These are phyloP conservation scores for Kazachstania viticola DNA, from an alignment of 805 yeast genomes.

Conservation along the genomic window DNA sequence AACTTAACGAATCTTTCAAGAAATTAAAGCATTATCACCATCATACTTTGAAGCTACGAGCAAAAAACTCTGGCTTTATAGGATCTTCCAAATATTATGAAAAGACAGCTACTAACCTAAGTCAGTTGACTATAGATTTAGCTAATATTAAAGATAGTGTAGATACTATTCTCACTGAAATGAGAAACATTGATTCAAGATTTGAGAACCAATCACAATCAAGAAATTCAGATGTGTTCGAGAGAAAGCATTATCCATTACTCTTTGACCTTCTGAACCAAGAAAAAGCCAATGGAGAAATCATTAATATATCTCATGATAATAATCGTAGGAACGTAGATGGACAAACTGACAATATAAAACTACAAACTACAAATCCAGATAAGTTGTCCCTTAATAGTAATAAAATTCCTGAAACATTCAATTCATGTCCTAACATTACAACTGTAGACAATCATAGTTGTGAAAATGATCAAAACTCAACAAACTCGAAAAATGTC, in stretches of 20 bases:
- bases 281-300: too few relatives aligned
- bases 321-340: too few relatives aligned
- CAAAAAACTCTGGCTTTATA: too few relatives aligned
- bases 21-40: constrained; percentile 14
- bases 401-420: not conserved
- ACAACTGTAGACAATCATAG: too few relatives aligned
- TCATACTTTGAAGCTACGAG: constrained; percentile 8
- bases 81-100: too few relatives aligned
- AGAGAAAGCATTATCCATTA: constrained; percentile 34
- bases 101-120: constrained; percentile 5
- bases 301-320: too few relatives aligned
- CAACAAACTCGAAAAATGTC: too few relatives aligned
- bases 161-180: too few relatives aligned
- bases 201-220: too few relatives aligned
- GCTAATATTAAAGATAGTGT: constrained; percentile 1
- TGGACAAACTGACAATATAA: constrained; percentile 13
- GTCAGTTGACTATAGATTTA: constrained; percentile 5
- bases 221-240: constrained; percentile 27
- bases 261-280: constrained; percentile 23
- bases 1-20: constrained; percentile 13
- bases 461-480: too few relatives aligned
- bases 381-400: not conserved
- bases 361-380: constrained; percentile 1
- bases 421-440: too few relatives aligned
- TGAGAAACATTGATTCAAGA: too few relatives aligned